Percentiles rank a stretch among this genome's conserved stretches.
phyloP scores from a whole-genome alignment of 1,139 yeast species.

The Kodamaea sp. region DNA sequence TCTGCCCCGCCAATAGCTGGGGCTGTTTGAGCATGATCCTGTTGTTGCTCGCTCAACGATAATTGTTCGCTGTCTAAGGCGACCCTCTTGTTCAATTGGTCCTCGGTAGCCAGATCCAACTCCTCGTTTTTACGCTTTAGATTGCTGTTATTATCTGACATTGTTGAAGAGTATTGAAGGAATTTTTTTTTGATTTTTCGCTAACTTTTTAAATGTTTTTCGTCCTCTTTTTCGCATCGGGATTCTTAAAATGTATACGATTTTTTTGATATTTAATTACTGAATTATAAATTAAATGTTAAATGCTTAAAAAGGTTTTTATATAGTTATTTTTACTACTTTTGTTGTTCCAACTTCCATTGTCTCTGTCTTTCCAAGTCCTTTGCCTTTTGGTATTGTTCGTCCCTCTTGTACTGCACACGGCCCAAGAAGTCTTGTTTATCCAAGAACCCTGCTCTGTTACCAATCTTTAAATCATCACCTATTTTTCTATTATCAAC shows the following conservation, averaged over 20 bases:
- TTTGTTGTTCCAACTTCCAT: conserved; percentile 23
- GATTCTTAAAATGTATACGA: no score
- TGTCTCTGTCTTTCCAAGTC: conserved; percentile 36
- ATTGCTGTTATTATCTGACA: conserved; percentile 32
- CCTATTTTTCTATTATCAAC: conserved; percentile 82
- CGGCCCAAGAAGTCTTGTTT: conserved; percentile 85
- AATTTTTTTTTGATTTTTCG: neutral
- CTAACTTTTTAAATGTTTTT: neutral
- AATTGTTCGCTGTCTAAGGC: conserved; percentile 62
- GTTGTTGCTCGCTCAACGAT: conserved; percentile 29
- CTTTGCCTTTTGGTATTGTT: conserved; percentile 56
- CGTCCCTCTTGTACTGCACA: conserved; percentile 66
- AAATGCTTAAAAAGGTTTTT: no score
- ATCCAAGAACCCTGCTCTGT: conserved; percentile 82
- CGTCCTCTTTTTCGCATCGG: no score
- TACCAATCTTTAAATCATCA: conserved; percentile 76
- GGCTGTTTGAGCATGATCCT: conserved; percentile 43
- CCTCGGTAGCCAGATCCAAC: conserved; percentile 32
- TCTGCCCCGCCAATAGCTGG: conserved; percentile 27
- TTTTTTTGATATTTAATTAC: no score
- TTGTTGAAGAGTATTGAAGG: conserved; percentile 5
- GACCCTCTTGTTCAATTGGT: conserved; percentile 53
- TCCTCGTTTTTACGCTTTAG: conserved; percentile 71
- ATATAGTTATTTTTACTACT: neutral
- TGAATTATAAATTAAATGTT: no score